A percentile compares a stretch with the other conserved stretches of the same genome.
phyloP scores from a whole-genome alignment of 352 stramenopile species.

The Phytophthora lateralis region DNA sequence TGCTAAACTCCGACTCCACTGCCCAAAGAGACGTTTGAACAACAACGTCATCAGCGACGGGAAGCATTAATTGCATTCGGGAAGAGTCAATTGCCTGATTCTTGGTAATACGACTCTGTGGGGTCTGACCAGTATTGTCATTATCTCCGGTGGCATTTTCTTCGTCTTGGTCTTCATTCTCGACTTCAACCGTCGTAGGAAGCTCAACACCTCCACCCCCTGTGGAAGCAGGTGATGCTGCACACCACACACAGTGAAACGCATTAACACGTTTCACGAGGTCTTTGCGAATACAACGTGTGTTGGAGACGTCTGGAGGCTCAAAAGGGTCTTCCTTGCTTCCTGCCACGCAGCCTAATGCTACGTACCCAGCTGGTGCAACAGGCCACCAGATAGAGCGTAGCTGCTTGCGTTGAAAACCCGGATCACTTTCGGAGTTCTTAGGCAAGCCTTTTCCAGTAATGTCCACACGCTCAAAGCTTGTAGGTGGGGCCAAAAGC shows the following conservation, averaged over 20 bases:
- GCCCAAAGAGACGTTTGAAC: slow-evolving; percentile 79
- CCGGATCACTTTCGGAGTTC: slow-evolving; percentile 73
- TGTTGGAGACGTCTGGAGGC: slow-evolving; percentile 51
- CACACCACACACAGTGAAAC: slow-evolving; percentile 71
- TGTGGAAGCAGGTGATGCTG: slow-evolving; percentile 32
- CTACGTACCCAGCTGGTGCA: slow-evolving; percentile 75
- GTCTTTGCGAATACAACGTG: slow-evolving; percentile 79
- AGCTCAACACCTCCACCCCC: slow-evolving; percentile 42
- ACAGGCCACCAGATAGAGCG: slow-evolving; percentile 87
- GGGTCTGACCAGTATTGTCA: slow-evolving; percentile 5
- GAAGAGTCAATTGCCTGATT: slow-evolving; percentile 45
- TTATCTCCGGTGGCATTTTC: slow-evolving; percentile 16
- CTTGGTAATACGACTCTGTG: slow-evolving; percentile 20
- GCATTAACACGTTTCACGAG: slow-evolving; percentile 67
- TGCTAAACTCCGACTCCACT: slow-evolving; percentile 64
- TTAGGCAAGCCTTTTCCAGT: slow-evolving; percentile 80
- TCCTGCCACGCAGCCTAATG: slow-evolving; percentile 77
- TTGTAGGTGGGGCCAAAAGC: slow-evolving; percentile 60
- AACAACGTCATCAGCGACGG: slow-evolving; percentile 51
- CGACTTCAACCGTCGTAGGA: slow-evolving; percentile 37
- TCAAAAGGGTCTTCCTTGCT: slow-evolving; percentile 84
- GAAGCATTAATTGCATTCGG: slow-evolving; percentile 25
- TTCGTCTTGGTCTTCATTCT: slow-evolving; percentile 34
- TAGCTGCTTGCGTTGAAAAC: slow-evolving; percentile 86
- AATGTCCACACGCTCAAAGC: slow-evolving; percentile 84